Evolutionary conservation across 805 yeast species (phyloP).

Genomic region (Candida succiphila): DNA sequence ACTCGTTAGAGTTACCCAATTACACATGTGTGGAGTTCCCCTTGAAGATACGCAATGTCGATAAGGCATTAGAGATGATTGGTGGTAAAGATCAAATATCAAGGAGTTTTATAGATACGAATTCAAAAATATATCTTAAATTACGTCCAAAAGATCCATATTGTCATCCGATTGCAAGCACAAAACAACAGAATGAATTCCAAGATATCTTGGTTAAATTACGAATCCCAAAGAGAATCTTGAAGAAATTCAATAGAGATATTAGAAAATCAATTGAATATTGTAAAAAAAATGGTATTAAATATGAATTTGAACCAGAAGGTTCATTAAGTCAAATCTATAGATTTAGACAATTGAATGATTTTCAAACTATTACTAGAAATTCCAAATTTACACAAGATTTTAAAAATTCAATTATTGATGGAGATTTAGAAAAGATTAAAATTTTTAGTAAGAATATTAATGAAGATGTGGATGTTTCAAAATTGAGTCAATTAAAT

Average conservation of each 20-base stretch:
- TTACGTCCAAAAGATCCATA: slow-evolving; percentile 24
- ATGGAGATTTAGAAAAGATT: slow-evolving; percentile 32
- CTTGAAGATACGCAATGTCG: slow-evolving; percentile 48
- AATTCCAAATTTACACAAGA: slow-evolving; percentile 39
- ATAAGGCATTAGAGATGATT: slow-evolving; percentile 55
- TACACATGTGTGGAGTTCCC: slow-evolving; percentile 76
- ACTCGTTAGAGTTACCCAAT: slow-evolving; percentile 64
- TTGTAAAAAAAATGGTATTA: slow-evolving; percentile 20
- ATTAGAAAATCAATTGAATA: slow-evolving; percentile 31
- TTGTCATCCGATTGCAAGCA: slow-evolving; percentile 56
- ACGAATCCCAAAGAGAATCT: slow-evolving; percentile 44
- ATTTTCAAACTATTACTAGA: slow-evolving; percentile 66
- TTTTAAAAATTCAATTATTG: slow-evolving; percentile 28
- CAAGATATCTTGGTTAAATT: slow-evolving; percentile 51
- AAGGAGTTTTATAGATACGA: slow-evolving; percentile 29
- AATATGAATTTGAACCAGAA: slow-evolving; percentile 43
- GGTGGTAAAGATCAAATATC: slow-evolving; percentile 47
- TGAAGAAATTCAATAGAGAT: slow-evolving; percentile 31
- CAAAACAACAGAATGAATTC: slow-evolving; percentile 39
- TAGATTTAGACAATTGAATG: slow-evolving; percentile 78
- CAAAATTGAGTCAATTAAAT: slow-evolving; percentile 15
- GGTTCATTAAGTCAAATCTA: slow-evolving; percentile 61
- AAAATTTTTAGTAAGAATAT: slow-evolving; percentile 24
- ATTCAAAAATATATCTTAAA: slow-evolving; percentile 17
- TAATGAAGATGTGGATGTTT: slow-evolving; percentile 2